phyloP scores from a whole-genome alignment of 2,329 filamentous ascomycete species.

The Raffaelea arxii region DNA sequence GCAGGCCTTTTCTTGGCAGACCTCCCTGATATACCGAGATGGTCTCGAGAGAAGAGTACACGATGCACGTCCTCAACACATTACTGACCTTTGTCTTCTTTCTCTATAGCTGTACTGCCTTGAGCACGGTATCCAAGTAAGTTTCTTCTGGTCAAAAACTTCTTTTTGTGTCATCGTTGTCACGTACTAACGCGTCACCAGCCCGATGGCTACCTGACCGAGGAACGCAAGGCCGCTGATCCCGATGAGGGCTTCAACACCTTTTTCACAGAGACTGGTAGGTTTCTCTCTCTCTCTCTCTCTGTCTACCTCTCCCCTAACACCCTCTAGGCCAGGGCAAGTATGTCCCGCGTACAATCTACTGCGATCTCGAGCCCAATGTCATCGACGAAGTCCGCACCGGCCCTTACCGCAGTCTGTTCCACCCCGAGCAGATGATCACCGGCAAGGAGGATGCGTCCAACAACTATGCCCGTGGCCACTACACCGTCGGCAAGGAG shows the following conservation, averaged over 20 bases:
- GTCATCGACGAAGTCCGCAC: constrained; percentile 99
- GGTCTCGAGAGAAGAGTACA: neutral
- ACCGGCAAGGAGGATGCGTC: constrained; percentile 99
- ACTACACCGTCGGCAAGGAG: constrained; percentile 99
- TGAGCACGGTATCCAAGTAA: constrained; percentile 97
- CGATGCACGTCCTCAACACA: too few species aligned
- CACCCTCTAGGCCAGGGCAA: constrained; percentile 73
- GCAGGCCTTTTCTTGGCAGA: neutral
- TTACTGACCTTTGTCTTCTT: constrained; percentile 12
- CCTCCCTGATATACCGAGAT: neutral
- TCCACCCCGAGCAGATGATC: constrained; percentile 99
- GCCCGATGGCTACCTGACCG: constrained; percentile 97
- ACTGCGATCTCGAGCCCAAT: constrained; percentile 99
- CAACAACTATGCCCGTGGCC: constrained; percentile 99
- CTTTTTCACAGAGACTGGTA: constrained; percentile 99
- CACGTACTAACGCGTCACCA: constrained; percentile 35
- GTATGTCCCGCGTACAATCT: constrained; percentile 98
- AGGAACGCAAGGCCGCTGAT: constrained; percentile 89
- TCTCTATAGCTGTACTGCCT: constrained; percentile 86
- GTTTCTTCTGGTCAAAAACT: constrained; percentile 21
- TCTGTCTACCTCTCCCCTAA: neutral
- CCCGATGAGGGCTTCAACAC: constrained; percentile 98
- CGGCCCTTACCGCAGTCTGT: constrained; percentile 88
- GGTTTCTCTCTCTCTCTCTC: constrained; percentile 5
- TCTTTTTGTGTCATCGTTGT: neutral